Conservation (phyloP, 2,329 filamentous ascomycete species). For the Coniochaeta ligniaria region DNA sequence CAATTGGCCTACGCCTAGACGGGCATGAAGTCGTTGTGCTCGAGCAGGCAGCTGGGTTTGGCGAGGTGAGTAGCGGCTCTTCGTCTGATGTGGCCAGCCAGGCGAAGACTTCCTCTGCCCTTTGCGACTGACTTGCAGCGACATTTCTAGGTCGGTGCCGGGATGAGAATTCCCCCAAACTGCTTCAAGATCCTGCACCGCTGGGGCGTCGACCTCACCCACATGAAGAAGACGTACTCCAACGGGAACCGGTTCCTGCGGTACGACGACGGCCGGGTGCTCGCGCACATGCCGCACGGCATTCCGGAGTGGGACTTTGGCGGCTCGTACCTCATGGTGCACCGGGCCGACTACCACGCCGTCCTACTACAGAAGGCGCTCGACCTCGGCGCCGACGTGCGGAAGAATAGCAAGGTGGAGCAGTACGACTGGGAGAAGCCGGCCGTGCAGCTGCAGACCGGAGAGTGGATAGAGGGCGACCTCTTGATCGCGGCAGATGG, state of each 20-base stretch:
- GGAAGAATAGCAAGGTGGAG: not conserved
- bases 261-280: slow-evolving; percentile 3
- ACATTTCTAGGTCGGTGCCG: slow-evolving; percentile 12
- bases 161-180: slow-evolving; percentile 12
- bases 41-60: not conserved
- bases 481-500: slow-evolving; percentile 17
- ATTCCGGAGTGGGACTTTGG: slow-evolving; percentile 10
- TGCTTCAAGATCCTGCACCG: slow-evolving; percentile 7
- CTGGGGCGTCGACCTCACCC: slow-evolving; percentile 6
- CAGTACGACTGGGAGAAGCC: not conserved
- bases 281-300: slow-evolving; percentile 7
- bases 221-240: slow-evolving; percentile 8
- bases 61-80: not conserved
- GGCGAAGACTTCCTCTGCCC: too few relatives aligned
- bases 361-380: slow-evolving; percentile 5
- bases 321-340: slow-evolving; percentile 5
- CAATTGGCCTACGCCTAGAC: not conserved
- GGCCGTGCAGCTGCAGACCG: slow-evolving; percentile 2
- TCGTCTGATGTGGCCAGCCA: too few relatives aligned
- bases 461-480: slow-evolving; percentile 12
- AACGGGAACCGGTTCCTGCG: slow-evolving; percentile 11
- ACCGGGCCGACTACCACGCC: slow-evolving; percentile 6
- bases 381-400: not conserved
- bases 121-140: too few relatives aligned
- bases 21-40: not conserved